A percentile compares a stretch with the other conserved stretches of the same genome.
These are phyloP conservation scores for Fagus crenata DNA, from an alignment of 306 rosid species.

Conservation along the genomic window DNA sequence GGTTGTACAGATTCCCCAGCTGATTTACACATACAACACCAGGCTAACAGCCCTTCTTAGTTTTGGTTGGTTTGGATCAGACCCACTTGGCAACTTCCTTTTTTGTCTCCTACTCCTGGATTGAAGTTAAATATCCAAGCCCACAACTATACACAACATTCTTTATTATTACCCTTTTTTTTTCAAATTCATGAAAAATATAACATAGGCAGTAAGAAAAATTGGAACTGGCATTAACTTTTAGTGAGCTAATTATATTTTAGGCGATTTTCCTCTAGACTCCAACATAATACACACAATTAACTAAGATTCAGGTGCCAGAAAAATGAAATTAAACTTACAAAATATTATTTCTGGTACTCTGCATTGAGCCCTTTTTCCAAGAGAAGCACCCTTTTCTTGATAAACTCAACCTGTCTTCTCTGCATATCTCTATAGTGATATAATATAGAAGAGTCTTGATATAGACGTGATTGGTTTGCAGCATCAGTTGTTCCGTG, in stretches of 20 bases:
- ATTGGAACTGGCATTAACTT: constrained; percentile 15
- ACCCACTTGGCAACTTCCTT: not conserved
- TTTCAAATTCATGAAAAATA: not conserved
- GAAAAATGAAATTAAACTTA: constrained; percentile 42
- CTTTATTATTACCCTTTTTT: not conserved
- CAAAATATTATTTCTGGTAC: constrained; percentile 82
- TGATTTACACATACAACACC: too few species aligned
- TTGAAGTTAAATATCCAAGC: not conserved
- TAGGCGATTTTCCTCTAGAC: constrained; percentile 5
- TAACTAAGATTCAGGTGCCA: constrained; percentile 13
- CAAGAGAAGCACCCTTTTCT: constrained; percentile 95
- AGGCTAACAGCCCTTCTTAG: not conserved
- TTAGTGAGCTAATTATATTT: constrained; percentile 5
- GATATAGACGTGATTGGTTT: constrained; percentile 58
- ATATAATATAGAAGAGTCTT: constrained; percentile 59
- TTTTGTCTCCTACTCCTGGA: not conserved
- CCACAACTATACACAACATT: not conserved
- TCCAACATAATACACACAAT: not conserved
- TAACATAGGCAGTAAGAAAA: not conserved
- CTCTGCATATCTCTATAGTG: constrained; percentile 96
- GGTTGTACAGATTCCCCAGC: too few species aligned
- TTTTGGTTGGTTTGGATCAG: not conserved
- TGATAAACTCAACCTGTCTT: constrained; percentile 88
- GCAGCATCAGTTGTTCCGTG: constrained; percentile 60
- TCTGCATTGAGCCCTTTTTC: constrained; percentile 92